Base-by-base conservation (phyloP, 1,284 basidiomycete genomes). In the Cryptococcus neoformans region DNA sequence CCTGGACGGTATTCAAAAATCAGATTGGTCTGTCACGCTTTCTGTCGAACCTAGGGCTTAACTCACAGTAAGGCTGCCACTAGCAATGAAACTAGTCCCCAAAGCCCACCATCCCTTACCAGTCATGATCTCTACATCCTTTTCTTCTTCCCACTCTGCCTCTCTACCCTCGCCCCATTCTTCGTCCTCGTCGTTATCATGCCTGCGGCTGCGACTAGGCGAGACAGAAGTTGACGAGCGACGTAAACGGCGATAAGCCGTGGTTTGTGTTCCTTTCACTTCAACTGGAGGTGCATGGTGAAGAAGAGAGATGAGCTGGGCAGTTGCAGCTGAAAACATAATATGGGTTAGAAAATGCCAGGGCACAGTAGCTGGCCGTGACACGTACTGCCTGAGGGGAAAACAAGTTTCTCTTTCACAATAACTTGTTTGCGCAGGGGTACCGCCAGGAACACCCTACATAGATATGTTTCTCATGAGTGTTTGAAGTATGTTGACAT, bases 341-440 rank as follows among this genome's bases (percentile, higher is more conserved):
- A 28, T 3, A 14, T 36, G 41, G 3, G 28, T 34, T 34, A 44
- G 11, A 6, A 6, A 39, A 39, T 35, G 49, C 16, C 14, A 50
- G 51, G 4, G 7, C 45, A 46, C n/a, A 38, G 42, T 17, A 17
- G 39, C 34, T 41, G 34, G 49, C 11, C n/a, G 10, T 41, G 9
- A 8, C 8, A 67, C 72, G 50, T 49, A 75, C 73, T 96, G 21
- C 95, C 95, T 0, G 89, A 92, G 0, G 94, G 94, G 65, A 98
- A 98, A 0, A 89, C 82, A 12, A 98, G 84, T 73, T 95, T 87
- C 73, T 98, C 94, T 73, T 93, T 88, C 45, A 98, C 86, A 57
- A 98, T 94, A 71, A 96, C 92, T 84, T 96, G 92, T 68, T 91
- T 89, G 47, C 94, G 85, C 44, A 98, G 82, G 1, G 94, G 94